Evolutionary conservation across 1,139 yeast species (phyloP), one percentile per base, ranked within the genome.

Genomic region (Debaryomycetaceae sp.): DNA sequence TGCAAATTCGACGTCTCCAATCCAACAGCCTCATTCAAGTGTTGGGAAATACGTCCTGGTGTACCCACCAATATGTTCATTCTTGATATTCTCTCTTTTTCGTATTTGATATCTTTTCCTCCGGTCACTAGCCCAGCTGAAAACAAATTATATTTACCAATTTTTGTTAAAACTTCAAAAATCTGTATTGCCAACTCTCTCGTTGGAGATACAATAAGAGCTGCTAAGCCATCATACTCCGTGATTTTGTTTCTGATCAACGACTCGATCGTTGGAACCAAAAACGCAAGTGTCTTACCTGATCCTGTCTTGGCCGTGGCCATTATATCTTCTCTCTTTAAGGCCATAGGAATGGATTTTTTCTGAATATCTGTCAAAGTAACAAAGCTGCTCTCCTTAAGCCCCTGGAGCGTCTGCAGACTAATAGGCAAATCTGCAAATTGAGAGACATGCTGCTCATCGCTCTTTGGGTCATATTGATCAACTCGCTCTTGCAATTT

Each of bases 251-350:
- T 83, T 53, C 87, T 78, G 51, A 81, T 78, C 47, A 91, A 71
- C 41, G 77, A 73, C 59, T 90, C 97, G 20, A 90, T 66, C 5
- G 87, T 79, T 2, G 99, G 99, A 38, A 93, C 77, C 54, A 93
- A 71, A 58, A 93, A 93, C 4, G 98, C 96, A 48, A 93, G 67
- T 0, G 99, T 93, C 63, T 93, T 93, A 41, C 99, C 99, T 1
- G 97, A 89, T 3, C 99, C 99, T 0, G 99, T 93, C 57, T 84
- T 83, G 17, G 99, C 99, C 22, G 97, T 95, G 24, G 91, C 98
- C 54, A 93, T 73, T 7, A 93, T 66, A 66, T 95, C 99, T 40
- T 81, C 76, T 0, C 95, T 95, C 55, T 87, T 82, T 49, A 93
- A 70, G 1, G 96, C 84, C 14, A 78, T 68, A 0, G 95, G 87